Conservation (phyloP, 2,329 filamentous ascomycete genomes). For the Pseudocercospora pini-densiflorae region DNA sequence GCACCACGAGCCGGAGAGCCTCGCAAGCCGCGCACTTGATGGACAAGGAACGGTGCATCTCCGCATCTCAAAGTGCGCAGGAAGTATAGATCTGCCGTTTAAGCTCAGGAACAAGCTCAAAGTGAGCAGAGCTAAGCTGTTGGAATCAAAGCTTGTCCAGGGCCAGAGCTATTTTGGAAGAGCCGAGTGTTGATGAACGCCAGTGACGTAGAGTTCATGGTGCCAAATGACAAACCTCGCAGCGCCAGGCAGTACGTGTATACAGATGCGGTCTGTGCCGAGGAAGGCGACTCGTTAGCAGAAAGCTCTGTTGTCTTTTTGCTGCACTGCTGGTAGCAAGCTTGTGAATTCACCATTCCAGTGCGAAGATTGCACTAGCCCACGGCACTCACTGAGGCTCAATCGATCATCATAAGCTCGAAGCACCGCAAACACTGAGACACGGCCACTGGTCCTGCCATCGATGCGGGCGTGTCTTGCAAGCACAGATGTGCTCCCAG, state of each 20-base stretch:
- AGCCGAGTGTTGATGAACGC: not conserved
- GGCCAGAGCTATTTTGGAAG: constrained; percentile 2
- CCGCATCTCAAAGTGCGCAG: not conserved
- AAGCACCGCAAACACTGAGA: not conserved
- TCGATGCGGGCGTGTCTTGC: not conserved
- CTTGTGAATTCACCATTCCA: too few species aligned
- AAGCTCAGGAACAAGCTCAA: constrained; percentile 9
- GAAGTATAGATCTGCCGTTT: constrained; percentile 2
- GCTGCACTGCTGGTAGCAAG: too few species aligned
- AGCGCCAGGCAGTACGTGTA: not conserved
- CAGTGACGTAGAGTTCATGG: not conserved
- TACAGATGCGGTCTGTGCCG: not conserved
- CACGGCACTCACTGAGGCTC: not conserved
- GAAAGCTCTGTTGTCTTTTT: not conserved
- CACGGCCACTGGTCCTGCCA: not conserved
- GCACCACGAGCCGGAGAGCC: not conserved
- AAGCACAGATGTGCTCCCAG: not conserved
- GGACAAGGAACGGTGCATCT: not conserved
- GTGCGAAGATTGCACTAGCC: too few species aligned
- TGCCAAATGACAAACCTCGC: not conserved
- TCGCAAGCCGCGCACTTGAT: not conserved
- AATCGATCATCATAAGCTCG: not conserved
- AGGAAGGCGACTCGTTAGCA: not conserved
- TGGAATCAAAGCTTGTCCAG: not conserved
- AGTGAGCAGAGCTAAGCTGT: not conserved